Evolutionary conservation across 441 rosid genomes (phyloP).

Genomic region (Capsella rubella): DNA sequence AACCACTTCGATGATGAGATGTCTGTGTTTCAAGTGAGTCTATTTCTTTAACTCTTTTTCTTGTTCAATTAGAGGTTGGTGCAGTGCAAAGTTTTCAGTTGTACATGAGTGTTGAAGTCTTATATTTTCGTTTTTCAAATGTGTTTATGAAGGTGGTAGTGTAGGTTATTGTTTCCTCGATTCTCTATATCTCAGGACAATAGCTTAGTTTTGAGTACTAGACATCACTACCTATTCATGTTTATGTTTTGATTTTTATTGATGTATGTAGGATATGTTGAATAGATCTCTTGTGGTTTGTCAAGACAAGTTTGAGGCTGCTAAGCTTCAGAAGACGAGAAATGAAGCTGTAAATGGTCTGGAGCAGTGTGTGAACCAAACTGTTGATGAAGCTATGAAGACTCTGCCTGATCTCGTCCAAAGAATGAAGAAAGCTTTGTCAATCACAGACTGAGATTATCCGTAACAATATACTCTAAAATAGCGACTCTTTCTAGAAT

Average conservation of each 20-base stretch:
- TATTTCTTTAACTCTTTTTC: not conserved
- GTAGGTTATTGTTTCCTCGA: not conserved
- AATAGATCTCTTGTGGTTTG: slow-evolving; percentile 84
- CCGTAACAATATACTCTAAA: slow-evolving; percentile 8
- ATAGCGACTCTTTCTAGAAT: not conserved
- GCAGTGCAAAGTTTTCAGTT: not conserved
- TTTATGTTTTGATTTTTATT: not conserved
- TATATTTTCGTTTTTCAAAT: not conserved
- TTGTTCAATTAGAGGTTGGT: not conserved
- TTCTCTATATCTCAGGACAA: not conserved
- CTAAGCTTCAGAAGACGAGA: slow-evolving; percentile 63
- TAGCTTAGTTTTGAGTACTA: not conserved
- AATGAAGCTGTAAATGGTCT: slow-evolving; percentile 52
- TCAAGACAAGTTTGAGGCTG: slow-evolving; percentile 83
- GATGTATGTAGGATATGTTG: slow-evolving; percentile 73
- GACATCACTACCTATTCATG: not conserved
- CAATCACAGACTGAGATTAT: slow-evolving; percentile 51
- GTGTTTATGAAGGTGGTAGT: not conserved
- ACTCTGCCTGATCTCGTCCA: slow-evolving; percentile 66
- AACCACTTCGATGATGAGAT: slow-evolving; percentile 74
- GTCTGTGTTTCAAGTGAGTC: slow-evolving; percentile 78
- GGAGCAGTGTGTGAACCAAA: slow-evolving; percentile 76
- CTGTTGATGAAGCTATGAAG: slow-evolving; percentile 68
- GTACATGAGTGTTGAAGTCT: not conserved
- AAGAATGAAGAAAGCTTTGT: slow-evolving; percentile 63